Conservation (phyloP, 441 rosid genomes). For the California macrophylla region DNA sequence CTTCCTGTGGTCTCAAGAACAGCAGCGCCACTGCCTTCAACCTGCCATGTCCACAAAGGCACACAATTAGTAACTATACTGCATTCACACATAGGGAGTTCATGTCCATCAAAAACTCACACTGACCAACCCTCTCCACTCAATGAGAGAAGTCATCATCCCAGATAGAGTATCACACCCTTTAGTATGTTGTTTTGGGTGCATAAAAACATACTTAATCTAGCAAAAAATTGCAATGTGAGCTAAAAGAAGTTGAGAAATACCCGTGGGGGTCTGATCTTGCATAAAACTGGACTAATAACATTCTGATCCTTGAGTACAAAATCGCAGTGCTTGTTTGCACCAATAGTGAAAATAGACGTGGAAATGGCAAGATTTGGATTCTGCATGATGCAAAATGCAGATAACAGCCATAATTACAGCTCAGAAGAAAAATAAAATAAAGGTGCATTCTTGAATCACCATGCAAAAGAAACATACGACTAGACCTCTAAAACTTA, state of each 20-base stretch:
- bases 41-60: slow-evolving; percentile 66
- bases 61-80: slow-evolving; percentile 53
- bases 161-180: neutral
- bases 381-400: slow-evolving; percentile 40
- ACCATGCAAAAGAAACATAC: neutral
- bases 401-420: neutral
- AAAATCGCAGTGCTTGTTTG: slow-evolving; percentile 42
- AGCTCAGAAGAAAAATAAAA: neutral
- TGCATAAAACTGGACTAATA: slow-evolving; percentile 47
- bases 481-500: slow-evolving; percentile 6
- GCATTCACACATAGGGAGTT: slow-evolving; percentile 51
- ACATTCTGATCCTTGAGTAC: slow-evolving; percentile 40
- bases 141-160: neutral
- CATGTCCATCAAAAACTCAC: slow-evolving; percentile 36
- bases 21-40: neutral
- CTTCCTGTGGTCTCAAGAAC: slow-evolving; percentile 54
- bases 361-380: slow-evolving; percentile 31
- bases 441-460: neutral
- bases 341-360: slow-evolving; percentile 45
- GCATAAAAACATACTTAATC: slow-evolving; percentile 10
- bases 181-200: neutral
- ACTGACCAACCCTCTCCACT: slow-evolving; percentile 3
- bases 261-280: slow-evolving; percentile 61
- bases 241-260: neutral
- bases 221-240: neutral